phyloP scores from a whole-genome alignment of 805 yeast species.

The Nakazawaea siamensis region DNA sequence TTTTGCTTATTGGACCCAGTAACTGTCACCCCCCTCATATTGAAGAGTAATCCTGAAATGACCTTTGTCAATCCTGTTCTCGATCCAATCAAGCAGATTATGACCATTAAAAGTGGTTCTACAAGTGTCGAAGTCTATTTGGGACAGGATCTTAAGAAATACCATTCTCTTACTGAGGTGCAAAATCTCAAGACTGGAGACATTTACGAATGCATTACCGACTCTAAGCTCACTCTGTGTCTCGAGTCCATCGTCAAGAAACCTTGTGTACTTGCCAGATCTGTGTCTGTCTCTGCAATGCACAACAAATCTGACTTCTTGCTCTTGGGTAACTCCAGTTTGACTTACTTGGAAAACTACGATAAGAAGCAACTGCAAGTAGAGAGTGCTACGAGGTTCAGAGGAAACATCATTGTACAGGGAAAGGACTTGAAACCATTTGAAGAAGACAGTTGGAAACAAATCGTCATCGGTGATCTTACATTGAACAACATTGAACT shows the following conservation, averaged over 20 bases:
- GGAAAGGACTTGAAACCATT: slow-evolving; percentile 20
- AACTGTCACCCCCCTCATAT: slow-evolving; percentile 19
- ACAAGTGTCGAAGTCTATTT: slow-evolving; percentile 1
- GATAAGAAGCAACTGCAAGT: background rate
- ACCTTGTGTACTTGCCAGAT: slow-evolving; percentile 27
- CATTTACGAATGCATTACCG: slow-evolving; percentile 12
- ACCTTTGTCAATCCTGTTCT: slow-evolving; percentile 24
- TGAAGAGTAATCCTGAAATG: slow-evolving; percentile 28
- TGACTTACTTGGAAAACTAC: slow-evolving; percentile 14
- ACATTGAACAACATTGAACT: slow-evolving; percentile 16
- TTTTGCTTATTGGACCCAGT: slow-evolving; percentile 26
- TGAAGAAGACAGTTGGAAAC: slow-evolving; percentile 30
- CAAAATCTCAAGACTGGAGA: background rate
- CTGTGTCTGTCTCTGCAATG: slow-evolving; percentile 3
- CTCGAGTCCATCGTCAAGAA: slow-evolving; percentile 21
- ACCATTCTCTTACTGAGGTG: slow-evolving; percentile 2
- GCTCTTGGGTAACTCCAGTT: slow-evolving; percentile 24
- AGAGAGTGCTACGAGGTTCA: slow-evolving; percentile 14
- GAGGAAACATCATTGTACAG: slow-evolving; percentile 31
- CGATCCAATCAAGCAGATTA: slow-evolving; percentile 9
- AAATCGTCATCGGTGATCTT: slow-evolving; percentile 13
- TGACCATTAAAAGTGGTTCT: slow-evolving; percentile 10
- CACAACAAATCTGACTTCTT: slow-evolving; percentile 32
- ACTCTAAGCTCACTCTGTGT: slow-evolving; percentile 18
- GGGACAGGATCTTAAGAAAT: background rate